phyloP scores from a whole-genome alignment of 169 alveolate species.

The Cyclospora cayetanensis region DNA sequence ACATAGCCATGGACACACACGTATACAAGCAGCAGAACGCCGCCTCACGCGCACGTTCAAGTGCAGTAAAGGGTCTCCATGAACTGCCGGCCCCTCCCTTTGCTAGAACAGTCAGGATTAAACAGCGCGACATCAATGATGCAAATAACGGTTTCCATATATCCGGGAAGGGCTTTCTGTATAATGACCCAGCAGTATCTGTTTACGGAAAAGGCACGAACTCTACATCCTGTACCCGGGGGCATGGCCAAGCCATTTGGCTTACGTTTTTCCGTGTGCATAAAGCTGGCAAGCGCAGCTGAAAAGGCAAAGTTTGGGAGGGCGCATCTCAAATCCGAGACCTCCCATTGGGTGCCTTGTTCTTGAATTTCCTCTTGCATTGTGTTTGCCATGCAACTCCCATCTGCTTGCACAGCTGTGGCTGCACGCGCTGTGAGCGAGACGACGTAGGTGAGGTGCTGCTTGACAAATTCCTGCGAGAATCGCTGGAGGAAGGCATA shows the following conservation, averaged over 20 bases:
- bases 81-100: too few relatives aligned
- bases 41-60: too few relatives aligned
- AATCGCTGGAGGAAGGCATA: background rate
- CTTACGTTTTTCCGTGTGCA: background rate
- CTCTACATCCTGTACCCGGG: too few relatives aligned
- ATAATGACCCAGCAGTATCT: too few relatives aligned
- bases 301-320: slow-evolving; percentile 68
- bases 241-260: background rate
- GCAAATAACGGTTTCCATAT: too few relatives aligned
- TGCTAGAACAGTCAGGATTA: too few relatives aligned
- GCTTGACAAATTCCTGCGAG: background rate
- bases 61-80: too few relatives aligned
- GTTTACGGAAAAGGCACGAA: too few relatives aligned
- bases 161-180: too few relatives aligned
- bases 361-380: background rate
- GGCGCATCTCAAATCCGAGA: background rate
- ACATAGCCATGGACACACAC: too few relatives aligned
- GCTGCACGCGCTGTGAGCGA: background rate
- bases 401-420: background rate
- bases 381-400: background rate
- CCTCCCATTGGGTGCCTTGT: background rate
- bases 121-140: too few relatives aligned
- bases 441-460: background rate
- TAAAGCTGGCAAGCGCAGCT: slow-evolving; percentile 23
- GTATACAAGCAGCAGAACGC: too few relatives aligned